Evolutionary conservation across 805 yeast species (phyloP).

Genomic region (Yamadazyma insecticola): DNA sequence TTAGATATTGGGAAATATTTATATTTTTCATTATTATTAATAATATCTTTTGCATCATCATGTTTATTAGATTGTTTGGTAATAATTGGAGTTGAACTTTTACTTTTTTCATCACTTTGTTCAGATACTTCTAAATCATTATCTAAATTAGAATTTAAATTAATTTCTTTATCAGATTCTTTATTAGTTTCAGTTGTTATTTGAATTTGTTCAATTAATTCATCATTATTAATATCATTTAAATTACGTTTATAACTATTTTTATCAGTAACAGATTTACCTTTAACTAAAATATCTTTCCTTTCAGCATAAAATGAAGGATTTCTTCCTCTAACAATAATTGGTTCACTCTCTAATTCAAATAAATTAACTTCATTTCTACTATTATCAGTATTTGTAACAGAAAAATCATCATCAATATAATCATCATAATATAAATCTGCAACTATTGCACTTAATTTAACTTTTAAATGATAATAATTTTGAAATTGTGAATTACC

Average conservation of each 20-base stretch:
- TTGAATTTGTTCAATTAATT: background rate
- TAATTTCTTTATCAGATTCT: background rate
- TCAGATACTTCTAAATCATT: background rate
- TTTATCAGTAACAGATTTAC: slow-evolving; percentile 15
- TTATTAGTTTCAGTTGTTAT: background rate
- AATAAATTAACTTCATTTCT: slow-evolving; percentile 26
- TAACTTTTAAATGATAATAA: slow-evolving; percentile 36
- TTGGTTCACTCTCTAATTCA: slow-evolving; percentile 38
- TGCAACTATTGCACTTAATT: slow-evolving; percentile 33
- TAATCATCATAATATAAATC: slow-evolving; percentile 35
- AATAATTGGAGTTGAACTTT: background rate
- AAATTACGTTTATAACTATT: slow-evolving; percentile 17
- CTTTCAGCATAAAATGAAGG: slow-evolving; percentile 56
- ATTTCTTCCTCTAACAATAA: slow-evolving; percentile 57
- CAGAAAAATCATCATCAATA: slow-evolving; percentile 24
- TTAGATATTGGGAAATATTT: slow-evolving; percentile 49
- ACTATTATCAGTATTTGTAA: slow-evolving; percentile 14
- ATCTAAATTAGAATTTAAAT: background rate
- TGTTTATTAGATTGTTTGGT: slow-evolving; percentile 1
- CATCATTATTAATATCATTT: background rate
- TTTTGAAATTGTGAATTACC: slow-evolving; percentile 44
- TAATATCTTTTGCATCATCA: slow-evolving; percentile 1
- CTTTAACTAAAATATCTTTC: slow-evolving; percentile 42
- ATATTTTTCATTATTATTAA: slow-evolving; percentile 18
- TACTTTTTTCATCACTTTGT: background rate